Conservation (phyloP, 2,329 filamentous ascomycete species). For the Corniculantispora saksenae region DNA sequence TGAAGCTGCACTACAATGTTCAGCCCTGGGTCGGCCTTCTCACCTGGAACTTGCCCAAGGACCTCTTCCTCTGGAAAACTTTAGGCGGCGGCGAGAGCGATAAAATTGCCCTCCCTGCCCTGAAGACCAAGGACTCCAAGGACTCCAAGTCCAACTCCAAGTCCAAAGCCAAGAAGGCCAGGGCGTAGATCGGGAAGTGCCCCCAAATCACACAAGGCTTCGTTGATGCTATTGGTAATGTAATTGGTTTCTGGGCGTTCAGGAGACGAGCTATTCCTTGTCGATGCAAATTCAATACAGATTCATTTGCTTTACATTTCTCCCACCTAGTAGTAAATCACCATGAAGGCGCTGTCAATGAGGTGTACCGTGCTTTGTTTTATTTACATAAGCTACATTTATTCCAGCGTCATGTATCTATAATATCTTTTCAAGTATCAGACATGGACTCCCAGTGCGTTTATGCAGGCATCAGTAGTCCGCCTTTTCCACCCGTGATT, state of each 20-base stretch:
- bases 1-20: conserved; percentile 91
- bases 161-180: conserved; percentile 24
- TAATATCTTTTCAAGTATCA: background rate
- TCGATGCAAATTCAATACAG: background rate
- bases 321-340: too few relatives aligned
- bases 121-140: conserved; percentile 58
- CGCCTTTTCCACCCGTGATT: conserved; percentile 3
- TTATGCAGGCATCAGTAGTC: background rate
- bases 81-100: conserved; percentile 66
- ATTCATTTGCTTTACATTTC: background rate
- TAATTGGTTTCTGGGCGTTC: background rate
- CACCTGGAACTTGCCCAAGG: conserved; percentile 70
- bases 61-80: conserved; percentile 64
- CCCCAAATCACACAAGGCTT: too few relatives aligned
- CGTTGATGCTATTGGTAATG: background rate
- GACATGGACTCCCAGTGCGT: background rate
- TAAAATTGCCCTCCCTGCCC: conserved; percentile 62
- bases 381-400: background rate
- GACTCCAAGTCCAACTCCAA: conserved; percentile 29
- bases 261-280: background rate
- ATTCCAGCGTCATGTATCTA: background rate
- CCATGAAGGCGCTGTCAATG: background rate
- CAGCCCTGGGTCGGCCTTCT: conserved; percentile 93
- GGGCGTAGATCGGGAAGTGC: background rate
- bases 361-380: background rate